These are phyloP conservation scores for Carex scoparia DNA, from an alignment of 176 grass and related monocot species.

Conservation along the genomic window DNA sequence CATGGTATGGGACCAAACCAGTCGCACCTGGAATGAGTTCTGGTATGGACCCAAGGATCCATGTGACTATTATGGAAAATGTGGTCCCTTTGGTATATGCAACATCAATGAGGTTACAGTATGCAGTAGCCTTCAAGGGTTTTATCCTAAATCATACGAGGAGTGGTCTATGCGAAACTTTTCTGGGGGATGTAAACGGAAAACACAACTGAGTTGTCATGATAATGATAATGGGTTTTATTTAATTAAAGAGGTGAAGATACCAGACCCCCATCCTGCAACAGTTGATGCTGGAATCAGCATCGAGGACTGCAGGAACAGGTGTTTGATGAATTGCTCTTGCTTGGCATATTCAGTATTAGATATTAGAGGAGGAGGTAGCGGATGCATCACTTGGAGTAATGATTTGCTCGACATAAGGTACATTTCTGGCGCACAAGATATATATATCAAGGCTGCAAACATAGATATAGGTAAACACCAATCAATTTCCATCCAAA, in stretches of 20 bases:
- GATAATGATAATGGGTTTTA: constrained; percentile 30
- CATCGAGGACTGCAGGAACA: constrained; percentile 4
- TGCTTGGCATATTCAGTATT: constrained; percentile 22
- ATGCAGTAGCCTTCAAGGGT: constrained; percentile 38
- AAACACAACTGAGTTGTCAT: background rate
- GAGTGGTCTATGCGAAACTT: constrained; percentile 51
- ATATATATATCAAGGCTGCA: background rate
- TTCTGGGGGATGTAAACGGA: constrained; percentile 31
- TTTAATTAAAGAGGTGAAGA: constrained; percentile 30
- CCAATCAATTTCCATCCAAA: background rate
- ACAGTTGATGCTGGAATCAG: background rate
- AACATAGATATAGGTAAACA: background rate
- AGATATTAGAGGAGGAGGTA: constrained; percentile 25
- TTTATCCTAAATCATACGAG: background rate
- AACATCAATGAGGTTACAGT: constrained; percentile 16
- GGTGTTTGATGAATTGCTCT: constrained; percentile 20
- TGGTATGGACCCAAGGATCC: constrained; percentile 36
- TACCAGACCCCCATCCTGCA: constrained; percentile 35
- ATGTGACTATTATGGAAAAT: constrained; percentile 35
- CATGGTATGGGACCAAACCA: constrained; percentile 25
- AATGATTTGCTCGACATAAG: constrained; percentile 36
- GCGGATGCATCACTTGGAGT: constrained; percentile 56
- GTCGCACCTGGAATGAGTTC: constrained; percentile 28
- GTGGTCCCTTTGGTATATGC: constrained; percentile 54
- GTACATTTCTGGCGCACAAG: background rate